Evolutionary conservation across 1,284 basidiomycete species (phyloP), one percentile per base, ranked within the genome.

Genomic region (Moesziomyces antarcticus): DNA sequence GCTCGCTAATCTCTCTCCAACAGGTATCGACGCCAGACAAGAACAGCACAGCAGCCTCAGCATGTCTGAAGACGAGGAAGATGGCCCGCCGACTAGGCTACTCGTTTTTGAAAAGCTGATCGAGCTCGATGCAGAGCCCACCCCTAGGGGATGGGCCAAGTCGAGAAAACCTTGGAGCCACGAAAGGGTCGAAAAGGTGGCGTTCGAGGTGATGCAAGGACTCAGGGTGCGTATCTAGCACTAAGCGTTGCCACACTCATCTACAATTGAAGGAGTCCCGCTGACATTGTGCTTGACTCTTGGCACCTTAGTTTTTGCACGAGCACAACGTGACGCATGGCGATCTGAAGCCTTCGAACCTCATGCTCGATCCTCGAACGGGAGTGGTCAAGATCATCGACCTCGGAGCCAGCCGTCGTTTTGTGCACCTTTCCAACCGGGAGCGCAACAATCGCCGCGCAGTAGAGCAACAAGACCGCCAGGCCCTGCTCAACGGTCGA

Each of bases 311-410:
- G 58, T 75, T 77, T 42, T 53, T 77, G 3, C 75, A 78, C 66
- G 55, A 61, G 24, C 77, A 79, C 61, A 62, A 64, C 30, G 67
- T 80, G 25, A 78, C 73, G 40, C 78, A 80, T 58, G 74, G 77
- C 42, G 78, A 80, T 45, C 50, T 80, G 45, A 80, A 80, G 47
- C 78, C 78, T 3, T 74, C 76, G 40, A 80, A 80, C 49, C 53
- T 80, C 24, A 80, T 80, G 78, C 61, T 73, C 2, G 75, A 78
- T 46, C 67, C 78, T 11, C 66, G 68, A 45, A 77, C 74, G 1
- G 77, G 74, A 22, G 56, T 59, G 6, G 74, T 75, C 54, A 80
- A 77, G 56, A 62, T 78, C 68, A 76, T 78, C 52, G 75, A 79
- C 25, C 64, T 79, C 4, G 73, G 76, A 14, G 73, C 75, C n/a